Conservation (phyloP, 2,329 filamentous ascomycete genomes). For the Macrophomina pseudophaseolina region DNA sequence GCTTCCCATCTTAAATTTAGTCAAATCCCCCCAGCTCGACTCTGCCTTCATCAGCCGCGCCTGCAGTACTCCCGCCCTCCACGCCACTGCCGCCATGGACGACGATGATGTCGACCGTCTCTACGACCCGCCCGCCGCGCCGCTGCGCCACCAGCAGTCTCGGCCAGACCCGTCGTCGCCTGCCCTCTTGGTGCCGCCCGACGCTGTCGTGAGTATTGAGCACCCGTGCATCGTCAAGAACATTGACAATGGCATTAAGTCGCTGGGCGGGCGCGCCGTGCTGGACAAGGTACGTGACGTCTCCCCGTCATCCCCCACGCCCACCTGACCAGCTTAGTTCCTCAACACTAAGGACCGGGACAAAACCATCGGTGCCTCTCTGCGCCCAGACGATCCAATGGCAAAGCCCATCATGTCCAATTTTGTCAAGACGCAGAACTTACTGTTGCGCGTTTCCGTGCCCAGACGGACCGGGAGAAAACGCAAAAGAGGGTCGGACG, state of each 20-base stretch:
- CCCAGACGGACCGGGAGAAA: slow-evolving; percentile 87
- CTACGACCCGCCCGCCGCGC: slow-evolving; percentile 10
- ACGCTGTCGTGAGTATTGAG: slow-evolving; percentile 65
- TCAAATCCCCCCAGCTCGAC: neutral
- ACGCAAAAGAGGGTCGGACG: slow-evolving; percentile 77
- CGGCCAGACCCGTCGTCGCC: slow-evolving; percentile 36
- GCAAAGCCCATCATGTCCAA: slow-evolving; percentile 79
- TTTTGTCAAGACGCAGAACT: slow-evolving; percentile 76
- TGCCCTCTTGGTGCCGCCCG: slow-evolving; percentile 57
- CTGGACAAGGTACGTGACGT: slow-evolving; percentile 57
- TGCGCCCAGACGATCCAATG: slow-evolving; percentile 80
- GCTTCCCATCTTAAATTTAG: slow-evolving; percentile 21
- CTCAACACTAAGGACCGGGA: slow-evolving; percentile 25
- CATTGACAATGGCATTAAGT: slow-evolving; percentile 66
- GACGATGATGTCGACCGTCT: slow-evolving; percentile 17
- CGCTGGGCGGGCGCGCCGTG: slow-evolving; percentile 62
- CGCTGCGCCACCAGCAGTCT: neutral
- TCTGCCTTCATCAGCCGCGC: slow-evolving; percentile 12
- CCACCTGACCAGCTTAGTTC: slow-evolving; percentile 24
- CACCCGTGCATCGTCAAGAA: slow-evolving; percentile 71
- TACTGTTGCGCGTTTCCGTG: slow-evolving; percentile 84
- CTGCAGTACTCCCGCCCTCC: slow-evolving; percentile 2
- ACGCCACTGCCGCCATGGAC: slow-evolving; percentile 14
- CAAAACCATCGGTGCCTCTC: slow-evolving; percentile 67
- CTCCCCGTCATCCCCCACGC: neutral